phyloP scores from a whole-genome alignment of 208 protist genomes.

The Acanthamoeba healyi region DNA sequence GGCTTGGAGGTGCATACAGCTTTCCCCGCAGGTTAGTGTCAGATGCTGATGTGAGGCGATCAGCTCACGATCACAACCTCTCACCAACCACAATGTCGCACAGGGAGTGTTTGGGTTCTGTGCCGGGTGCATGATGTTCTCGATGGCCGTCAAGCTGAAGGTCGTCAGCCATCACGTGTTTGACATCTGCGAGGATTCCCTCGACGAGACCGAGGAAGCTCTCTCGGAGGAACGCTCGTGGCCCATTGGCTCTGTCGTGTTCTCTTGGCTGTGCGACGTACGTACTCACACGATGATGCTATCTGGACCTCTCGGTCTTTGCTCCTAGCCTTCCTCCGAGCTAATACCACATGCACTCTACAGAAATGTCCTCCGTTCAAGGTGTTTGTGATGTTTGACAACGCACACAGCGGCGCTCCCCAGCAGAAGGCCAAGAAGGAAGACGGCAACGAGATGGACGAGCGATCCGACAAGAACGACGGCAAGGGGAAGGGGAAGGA shows the following conservation, averaged over 20 bases:
- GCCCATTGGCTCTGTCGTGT: background rate
- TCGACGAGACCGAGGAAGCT: background rate
- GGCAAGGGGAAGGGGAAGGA: background rate
- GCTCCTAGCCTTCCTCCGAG: too few species aligned
- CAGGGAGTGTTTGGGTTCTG: constrained; percentile 74
- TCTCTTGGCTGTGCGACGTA: constrained; percentile 17
- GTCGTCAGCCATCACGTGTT: background rate
- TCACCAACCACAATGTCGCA: too few species aligned
- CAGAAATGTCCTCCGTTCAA: background rate
- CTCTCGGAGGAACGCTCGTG: constrained; percentile 8
- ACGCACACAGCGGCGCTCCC: background rate
- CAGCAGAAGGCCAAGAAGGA: background rate
- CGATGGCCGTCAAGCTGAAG: constrained; percentile 14
- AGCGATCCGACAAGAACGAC: background rate
- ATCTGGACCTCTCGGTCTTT: too few species aligned
- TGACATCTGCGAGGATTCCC: constrained; percentile 28
- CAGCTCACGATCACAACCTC: too few species aligned
- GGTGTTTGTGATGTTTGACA: background rate
- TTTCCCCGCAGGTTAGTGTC: too few species aligned
- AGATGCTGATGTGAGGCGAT: too few species aligned
- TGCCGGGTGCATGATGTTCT: constrained; percentile 75
- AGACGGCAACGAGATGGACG: background rate
- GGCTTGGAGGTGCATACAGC: constrained; percentile 69
- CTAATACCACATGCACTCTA: background rate
- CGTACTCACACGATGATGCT: too few species aligned